phyloP scores from a whole-genome alignment of 2,329 filamentous ascomycete genomes.

The Magnaporthiopsis incrustans region DNA sequence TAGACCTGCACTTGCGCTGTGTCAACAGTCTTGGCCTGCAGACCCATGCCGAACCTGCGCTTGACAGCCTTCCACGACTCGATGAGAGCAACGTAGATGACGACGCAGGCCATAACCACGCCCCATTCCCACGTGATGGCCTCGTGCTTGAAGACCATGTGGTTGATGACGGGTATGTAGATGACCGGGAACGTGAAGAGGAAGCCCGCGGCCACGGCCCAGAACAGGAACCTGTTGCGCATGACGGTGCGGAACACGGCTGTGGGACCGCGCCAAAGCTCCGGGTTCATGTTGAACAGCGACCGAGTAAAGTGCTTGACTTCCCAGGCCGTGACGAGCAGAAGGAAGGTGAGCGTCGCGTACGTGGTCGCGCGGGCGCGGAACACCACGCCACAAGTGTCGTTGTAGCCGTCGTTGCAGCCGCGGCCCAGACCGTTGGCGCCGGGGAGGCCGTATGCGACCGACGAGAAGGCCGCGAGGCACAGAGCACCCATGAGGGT shows the following conservation, averaged over 20 bases:
- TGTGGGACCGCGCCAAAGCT: slow-evolving; percentile 35
- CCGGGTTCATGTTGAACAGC: slow-evolving; percentile 59
- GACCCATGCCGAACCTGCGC: slow-evolving; percentile 23
- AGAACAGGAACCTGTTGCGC: slow-evolving; percentile 56
- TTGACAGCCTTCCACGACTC: slow-evolving; percentile 63
- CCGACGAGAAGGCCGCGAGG: slow-evolving; percentile 9
- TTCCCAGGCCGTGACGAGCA: slow-evolving; percentile 61
- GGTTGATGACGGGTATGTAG: slow-evolving; percentile 44
- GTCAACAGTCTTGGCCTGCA: not conserved
- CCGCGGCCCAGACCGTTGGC: slow-evolving; percentile 33
- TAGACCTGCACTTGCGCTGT: not conserved
- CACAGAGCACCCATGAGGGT: slow-evolving; percentile 7
- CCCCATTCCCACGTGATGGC: slow-evolving; percentile 60
- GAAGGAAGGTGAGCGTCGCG: slow-evolving; percentile 58
- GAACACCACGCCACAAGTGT: slow-evolving; percentile 47
- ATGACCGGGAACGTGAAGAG: slow-evolving; percentile 26
- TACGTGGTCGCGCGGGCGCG: slow-evolving; percentile 58
- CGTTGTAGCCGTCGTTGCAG: slow-evolving; percentile 44
- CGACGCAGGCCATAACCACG: slow-evolving; percentile 49
- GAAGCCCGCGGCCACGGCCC: slow-evolving; percentile 31
- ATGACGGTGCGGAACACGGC: slow-evolving; percentile 54
- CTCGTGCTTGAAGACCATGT: slow-evolving; percentile 39
- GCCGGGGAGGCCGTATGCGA: slow-evolving; percentile 28
- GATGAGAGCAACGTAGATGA: slow-evolving; percentile 51
- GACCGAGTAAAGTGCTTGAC: slow-evolving; percentile 55